Evolutionary conservation across 768 basidiomycete genomes (phyloP).

Genomic region (Termitomyces bulborhizus): DNA sequence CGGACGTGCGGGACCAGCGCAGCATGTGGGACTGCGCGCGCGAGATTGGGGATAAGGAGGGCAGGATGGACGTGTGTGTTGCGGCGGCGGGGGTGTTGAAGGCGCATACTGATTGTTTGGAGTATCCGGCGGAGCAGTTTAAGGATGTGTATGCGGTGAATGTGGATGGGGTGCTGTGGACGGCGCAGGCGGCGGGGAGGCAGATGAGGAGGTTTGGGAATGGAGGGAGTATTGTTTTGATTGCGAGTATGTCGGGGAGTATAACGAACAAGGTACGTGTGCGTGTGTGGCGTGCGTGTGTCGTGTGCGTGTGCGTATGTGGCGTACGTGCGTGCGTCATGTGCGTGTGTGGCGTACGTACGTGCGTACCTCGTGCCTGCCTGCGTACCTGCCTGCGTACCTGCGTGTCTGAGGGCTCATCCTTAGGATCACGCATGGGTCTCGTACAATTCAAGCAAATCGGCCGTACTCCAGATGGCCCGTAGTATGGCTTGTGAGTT

Average conservation of each 20-base stretch:
- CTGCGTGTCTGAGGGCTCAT: no score
- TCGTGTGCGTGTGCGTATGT: no score
- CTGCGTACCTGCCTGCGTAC: no score
- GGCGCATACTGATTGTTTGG: constrained; percentile 53
- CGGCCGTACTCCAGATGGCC: constrained; percentile 74
- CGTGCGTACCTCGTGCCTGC: no score
- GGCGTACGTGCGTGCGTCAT: no score
- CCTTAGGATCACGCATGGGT: constrained; percentile 63
- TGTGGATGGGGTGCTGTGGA: constrained; percentile 40
- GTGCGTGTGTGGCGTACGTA: no score
- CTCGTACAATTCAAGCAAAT: constrained; percentile 73
- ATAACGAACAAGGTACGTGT: constrained; percentile 60
- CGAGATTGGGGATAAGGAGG: constrained; percentile 60
- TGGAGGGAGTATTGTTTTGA: constrained; percentile 39
- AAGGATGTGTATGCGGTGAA: constrained; percentile 54
- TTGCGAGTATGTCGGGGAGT: constrained; percentile 52
- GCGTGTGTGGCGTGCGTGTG: background rate
- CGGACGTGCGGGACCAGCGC: constrained; percentile 62
- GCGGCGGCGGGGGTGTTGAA: constrained; percentile 75
- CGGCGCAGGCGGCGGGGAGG: constrained; percentile 43
- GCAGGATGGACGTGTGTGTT: constrained; percentile 68
- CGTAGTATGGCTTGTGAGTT: constrained; percentile 82
- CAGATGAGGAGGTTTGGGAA: constrained; percentile 38
- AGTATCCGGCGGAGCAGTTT: constrained; percentile 61
- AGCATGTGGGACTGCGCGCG: constrained; percentile 48